Percentiles rank a stretch among this genome's conserved stretches.
Evolutionary conservation across 495 filamentous ascomycete species (phyloP).

Genomic region (Penicillium nucicola): DNA sequence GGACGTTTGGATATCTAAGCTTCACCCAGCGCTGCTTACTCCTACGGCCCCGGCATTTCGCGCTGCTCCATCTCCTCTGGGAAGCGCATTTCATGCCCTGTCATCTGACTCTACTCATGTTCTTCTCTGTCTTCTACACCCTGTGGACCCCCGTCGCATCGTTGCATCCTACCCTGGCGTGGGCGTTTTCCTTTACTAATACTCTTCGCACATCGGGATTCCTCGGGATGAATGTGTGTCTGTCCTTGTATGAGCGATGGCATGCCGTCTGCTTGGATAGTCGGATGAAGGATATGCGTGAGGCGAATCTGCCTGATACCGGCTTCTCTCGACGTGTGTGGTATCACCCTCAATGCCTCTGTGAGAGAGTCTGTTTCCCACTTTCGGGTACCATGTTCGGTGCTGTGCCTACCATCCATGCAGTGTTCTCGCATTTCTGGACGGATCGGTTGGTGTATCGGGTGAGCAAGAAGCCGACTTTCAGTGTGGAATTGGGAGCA

Average conservation of each 20-base stretch:
- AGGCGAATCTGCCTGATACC: constrained; percentile 58
- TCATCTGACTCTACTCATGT: constrained; percentile 57
- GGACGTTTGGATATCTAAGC: constrained; percentile 23
- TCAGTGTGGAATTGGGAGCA: constrained; percentile 12
- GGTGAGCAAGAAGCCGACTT: constrained; percentile 60
- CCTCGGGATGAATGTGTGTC: constrained; percentile 55
- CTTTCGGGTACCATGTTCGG: constrained; percentile 61
- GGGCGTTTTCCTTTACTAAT: constrained; percentile 55
- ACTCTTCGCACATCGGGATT: constrained; percentile 56
- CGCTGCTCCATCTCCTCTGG: constrained; percentile 58
- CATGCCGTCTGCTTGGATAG: constrained; percentile 51
- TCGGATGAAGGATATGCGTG: constrained; percentile 61
- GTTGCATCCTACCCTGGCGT: constrained; percentile 47
- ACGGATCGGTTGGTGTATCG: constrained; percentile 62
- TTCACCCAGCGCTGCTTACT: constrained; percentile 23
- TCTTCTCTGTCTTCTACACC: constrained; percentile 56
- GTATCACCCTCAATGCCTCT: constrained; percentile 43
- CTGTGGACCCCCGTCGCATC: constrained; percentile 41
- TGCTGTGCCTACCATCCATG: constrained; percentile 58
- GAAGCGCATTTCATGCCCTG: constrained; percentile 68
- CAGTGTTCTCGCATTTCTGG: constrained; percentile 64
- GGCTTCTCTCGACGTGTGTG: constrained; percentile 52
- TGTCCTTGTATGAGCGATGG: constrained; percentile 61
- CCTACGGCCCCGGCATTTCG: constrained; percentile 27
- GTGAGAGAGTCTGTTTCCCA: constrained; percentile 57